A percentile compares a stretch with the other conserved stretches of the same genome.
Evolutionary conservation across 768 basidiomycete species (phyloP).

Genomic region (Rhizopogon vulgaris): DNA sequence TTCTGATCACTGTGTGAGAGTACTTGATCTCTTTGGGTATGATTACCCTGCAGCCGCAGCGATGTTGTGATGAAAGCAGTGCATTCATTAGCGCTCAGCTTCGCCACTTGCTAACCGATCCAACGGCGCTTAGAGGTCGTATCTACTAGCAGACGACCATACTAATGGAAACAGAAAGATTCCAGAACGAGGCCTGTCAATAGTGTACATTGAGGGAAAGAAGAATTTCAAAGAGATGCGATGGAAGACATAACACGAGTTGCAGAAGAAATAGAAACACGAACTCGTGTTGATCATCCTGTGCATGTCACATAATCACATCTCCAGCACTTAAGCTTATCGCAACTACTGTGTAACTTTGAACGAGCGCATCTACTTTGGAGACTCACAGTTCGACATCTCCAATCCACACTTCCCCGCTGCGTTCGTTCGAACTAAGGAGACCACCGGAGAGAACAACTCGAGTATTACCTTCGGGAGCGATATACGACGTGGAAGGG

Average conservation of each 20-base stretch:
- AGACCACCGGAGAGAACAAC: constrained; percentile 37
- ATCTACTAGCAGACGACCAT: no score
- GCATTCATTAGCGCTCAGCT: no score
- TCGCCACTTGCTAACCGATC: no score
- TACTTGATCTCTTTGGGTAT: no score
- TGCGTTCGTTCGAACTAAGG: constrained; percentile 33
- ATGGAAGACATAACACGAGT: no score
- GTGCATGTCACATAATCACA: not conserved
- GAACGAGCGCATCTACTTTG: not conserved
- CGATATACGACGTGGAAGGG: constrained; percentile 21
- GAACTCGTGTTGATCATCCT: not conserved
- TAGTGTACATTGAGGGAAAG: not conserved
- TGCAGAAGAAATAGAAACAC: not conserved
- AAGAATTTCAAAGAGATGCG: not conserved
- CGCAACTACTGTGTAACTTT: not conserved
- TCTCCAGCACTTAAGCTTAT: not conserved
- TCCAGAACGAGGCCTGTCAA: not conserved
- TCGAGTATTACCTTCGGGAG: constrained; percentile 14
- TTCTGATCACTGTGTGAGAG: no score
- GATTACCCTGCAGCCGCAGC: no score
- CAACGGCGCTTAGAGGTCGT: no score
- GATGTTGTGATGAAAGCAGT: no score
- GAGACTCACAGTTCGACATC: constrained; percentile 18
- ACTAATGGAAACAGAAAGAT: no score
- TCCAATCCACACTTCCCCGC: constrained; percentile 36